phyloP scores from a whole-genome alignment of 495 filamentous ascomycete genomes.

The Penicillium simplicissimum region DNA sequence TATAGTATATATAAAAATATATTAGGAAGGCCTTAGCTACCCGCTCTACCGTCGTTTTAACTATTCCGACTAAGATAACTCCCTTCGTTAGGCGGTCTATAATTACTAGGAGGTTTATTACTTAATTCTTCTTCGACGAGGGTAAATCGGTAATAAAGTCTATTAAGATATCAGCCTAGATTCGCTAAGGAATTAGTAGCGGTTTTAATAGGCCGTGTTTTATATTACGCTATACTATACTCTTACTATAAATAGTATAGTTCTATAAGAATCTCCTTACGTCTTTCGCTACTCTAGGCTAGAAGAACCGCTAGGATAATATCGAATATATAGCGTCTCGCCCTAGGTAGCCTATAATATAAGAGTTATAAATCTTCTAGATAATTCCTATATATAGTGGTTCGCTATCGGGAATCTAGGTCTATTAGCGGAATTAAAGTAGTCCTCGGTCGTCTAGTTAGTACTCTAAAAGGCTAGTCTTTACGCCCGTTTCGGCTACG shows the following conservation, averaged over 20 bases:
- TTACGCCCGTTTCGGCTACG: too few species aligned
- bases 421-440: not conserved
- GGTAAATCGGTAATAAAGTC: not conserved
- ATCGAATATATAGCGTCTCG: conserved; percentile 6
- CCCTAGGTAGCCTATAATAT: not conserved
- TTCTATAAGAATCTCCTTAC: not conserved
- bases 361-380: not conserved
- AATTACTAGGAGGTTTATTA: not conserved
- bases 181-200: conserved; percentile 1
- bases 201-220: not conserved
- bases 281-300: not conserved
- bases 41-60: not conserved
- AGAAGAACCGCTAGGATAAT: conserved; percentile 7
- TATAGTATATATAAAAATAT: conserved; percentile 6
- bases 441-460: not conserved
- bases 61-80: not conserved
- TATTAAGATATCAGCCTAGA: conserved; percentile 2
- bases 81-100: not conserved
- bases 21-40: not conserved
- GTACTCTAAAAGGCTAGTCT: not conserved
- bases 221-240: not conserved
- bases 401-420: not conserved
- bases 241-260: not conserved
- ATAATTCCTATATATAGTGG: not conserved
- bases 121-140: not conserved